Evolutionary conservation across 495 filamentous ascomycete species (phyloP).

Genomic region (Trichoderma virens): DNA sequence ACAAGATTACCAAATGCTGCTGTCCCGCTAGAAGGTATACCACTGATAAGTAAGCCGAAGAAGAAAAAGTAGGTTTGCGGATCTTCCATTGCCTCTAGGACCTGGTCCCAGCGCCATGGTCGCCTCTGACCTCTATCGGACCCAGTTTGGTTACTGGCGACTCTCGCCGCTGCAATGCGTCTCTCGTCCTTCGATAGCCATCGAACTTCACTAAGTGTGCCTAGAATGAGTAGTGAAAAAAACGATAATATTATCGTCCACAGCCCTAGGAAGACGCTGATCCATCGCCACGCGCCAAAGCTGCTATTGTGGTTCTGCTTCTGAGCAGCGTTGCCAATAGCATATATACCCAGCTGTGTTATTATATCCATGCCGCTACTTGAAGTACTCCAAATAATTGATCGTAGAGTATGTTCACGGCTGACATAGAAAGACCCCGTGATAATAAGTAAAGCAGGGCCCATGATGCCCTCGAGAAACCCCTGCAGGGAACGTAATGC

Average conservation of each 20-base stretch:
- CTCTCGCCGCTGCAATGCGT: slow-evolving; percentile 22
- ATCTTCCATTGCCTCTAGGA: slow-evolving; percentile 20
- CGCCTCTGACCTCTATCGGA: slow-evolving; percentile 7
- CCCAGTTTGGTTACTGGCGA: slow-evolving; percentile 22
- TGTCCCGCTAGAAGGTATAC: slow-evolving; percentile 37
- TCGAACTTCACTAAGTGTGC: slow-evolving; percentile 23
- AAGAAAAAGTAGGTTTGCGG: slow-evolving; percentile 22
- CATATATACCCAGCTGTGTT: slow-evolving; percentile 20
- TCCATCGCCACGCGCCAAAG: slow-evolving; percentile 19
- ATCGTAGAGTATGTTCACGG: slow-evolving; percentile 23
- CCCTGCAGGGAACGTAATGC: slow-evolving; percentile 23
- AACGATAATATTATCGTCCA: slow-evolving; percentile 19
- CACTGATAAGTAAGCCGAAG: slow-evolving; percentile 31
- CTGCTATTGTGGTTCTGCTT: slow-evolving; percentile 17
- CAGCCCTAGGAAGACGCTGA: slow-evolving; percentile 23
- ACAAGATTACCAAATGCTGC: slow-evolving; percentile 35
- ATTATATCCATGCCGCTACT: slow-evolving; percentile 24
- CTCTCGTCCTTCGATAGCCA: slow-evolving; percentile 27
- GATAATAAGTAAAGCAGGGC: slow-evolving; percentile 26
- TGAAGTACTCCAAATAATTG: slow-evolving; percentile 25
- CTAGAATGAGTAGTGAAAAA: slow-evolving; percentile 24
- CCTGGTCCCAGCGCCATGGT: slow-evolving; percentile 25
- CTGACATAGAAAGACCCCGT: slow-evolving; percentile 27
- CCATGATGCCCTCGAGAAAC: slow-evolving; percentile 25
- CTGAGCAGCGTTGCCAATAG: slow-evolving; percentile 22